Conservation (phyloP, 2,329 filamentous ascomycete species). For the Penicillium decumbens region DNA sequence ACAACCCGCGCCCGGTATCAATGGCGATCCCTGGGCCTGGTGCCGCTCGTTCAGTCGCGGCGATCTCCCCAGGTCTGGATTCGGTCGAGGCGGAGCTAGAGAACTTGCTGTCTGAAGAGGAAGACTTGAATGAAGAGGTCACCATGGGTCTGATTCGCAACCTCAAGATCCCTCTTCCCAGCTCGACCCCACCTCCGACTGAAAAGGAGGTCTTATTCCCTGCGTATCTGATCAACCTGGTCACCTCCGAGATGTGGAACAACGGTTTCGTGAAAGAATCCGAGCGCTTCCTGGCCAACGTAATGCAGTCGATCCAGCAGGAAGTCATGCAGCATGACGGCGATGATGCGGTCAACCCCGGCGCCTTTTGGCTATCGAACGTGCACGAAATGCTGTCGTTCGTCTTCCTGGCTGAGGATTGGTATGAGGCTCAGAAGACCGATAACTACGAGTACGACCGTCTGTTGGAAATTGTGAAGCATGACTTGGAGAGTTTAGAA, state of each 20-base stretch:
- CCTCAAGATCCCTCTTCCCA: slow-evolving; percentile 89
- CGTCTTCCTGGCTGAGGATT: slow-evolving; percentile 97
- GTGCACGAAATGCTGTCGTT: slow-evolving; percentile 99
- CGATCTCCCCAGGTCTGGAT: slow-evolving; percentile 75
- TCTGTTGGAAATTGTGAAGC: slow-evolving; percentile 96
- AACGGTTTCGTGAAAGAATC: slow-evolving; percentile 99
- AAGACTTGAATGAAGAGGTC: slow-evolving; percentile 93
- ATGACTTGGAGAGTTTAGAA: slow-evolving; percentile 94
- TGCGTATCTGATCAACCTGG: slow-evolving; percentile 96
- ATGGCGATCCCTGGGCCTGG: slow-evolving; percentile 67
- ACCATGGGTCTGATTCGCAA: slow-evolving; percentile 94
- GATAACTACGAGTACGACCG: slow-evolving; percentile 99
- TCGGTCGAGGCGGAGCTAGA: slow-evolving; percentile 94
- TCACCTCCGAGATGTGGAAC: slow-evolving; percentile 99
- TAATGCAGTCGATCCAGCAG: slow-evolving; percentile 99
- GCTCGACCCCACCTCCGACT: slow-evolving; percentile 79
- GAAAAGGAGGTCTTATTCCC: slow-evolving; percentile 99
- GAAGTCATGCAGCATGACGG: slow-evolving; percentile 99
- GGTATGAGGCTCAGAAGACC: slow-evolving; percentile 98
- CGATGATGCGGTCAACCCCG: slow-evolving; percentile 93
- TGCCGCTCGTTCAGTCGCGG: slow-evolving; percentile 64
- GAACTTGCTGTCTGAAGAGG: slow-evolving; percentile 87
- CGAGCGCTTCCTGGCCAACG: slow-evolving; percentile 95
- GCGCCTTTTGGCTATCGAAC: slow-evolving; percentile 98
- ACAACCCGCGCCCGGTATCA: slow-evolving; percentile 91